Percentiles rank a stretch among this genome's conserved stretches.
Conservation (phyloP, 768 basidiomycete genomes). For the Pleurotus ostreatus region DNA sequence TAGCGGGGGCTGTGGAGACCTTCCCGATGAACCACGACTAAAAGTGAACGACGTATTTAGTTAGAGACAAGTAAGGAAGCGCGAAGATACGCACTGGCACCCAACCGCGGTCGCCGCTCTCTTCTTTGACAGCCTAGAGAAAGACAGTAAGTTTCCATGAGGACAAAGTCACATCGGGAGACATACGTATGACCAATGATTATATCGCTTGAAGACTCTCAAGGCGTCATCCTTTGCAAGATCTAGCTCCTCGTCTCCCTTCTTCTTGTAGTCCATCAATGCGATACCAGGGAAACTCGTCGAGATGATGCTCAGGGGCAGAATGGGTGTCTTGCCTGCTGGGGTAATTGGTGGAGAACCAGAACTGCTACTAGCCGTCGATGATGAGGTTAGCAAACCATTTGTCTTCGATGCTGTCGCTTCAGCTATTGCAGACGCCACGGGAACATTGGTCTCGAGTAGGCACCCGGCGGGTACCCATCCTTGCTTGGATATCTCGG, state of each 20-base stretch:
- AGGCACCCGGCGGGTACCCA: constrained; percentile 99
- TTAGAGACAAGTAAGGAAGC: neutral
- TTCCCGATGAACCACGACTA: constrained; percentile 97
- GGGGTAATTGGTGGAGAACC: constrained; percentile 36
- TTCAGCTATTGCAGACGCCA: constrained; percentile 82
- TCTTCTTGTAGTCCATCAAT: constrained; percentile 93
- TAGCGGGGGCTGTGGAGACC: constrained; percentile 45
- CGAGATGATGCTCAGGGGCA: constrained; percentile 90
- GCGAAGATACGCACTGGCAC: constrained; percentile 61
- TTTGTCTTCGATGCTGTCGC: constrained; percentile 56
- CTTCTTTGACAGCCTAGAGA: constrained; percentile 84
- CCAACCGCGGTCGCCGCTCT: constrained; percentile 93
- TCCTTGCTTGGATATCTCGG: constrained; percentile 78
- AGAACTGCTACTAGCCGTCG: constrained; percentile 28
- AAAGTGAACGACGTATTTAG: constrained; percentile 8
- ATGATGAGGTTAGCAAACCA: neutral
- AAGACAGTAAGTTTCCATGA: constrained; percentile 12
- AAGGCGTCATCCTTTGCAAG: constrained; percentile 84
- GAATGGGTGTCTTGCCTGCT: constrained; percentile 70
- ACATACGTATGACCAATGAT: constrained; percentile 92
- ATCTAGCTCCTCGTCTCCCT: constrained; percentile 90
- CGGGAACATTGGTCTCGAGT: constrained; percentile 88
- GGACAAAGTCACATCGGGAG: constrained; percentile 3
- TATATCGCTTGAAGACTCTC: constrained; percentile 95
- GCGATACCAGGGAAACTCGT: constrained; percentile 96